Percentiles rank a stretch among this genome's conserved stretches.
Conservation (phyloP, 345 rosid species). For the Abelmoschus esculentus region DNA sequence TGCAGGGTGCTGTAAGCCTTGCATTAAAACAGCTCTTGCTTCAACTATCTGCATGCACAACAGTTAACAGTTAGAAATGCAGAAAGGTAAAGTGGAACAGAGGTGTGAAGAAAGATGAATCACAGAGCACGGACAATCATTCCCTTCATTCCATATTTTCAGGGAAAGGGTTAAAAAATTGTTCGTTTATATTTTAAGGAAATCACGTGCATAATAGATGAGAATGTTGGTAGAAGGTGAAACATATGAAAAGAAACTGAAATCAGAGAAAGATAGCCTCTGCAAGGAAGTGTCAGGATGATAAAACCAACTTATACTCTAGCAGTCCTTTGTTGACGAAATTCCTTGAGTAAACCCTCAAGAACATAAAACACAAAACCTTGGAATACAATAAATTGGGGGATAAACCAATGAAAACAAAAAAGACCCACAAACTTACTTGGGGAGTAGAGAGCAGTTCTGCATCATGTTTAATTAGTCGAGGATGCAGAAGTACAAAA, state of each 20-base stretch:
- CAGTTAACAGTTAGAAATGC: constrained; percentile 4
- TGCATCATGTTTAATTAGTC: constrained; percentile 72
- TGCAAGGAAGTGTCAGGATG: neutral
- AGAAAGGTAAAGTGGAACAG: neutral
- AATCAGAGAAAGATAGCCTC: neutral
- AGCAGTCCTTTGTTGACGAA: neutral
- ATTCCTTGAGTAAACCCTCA: neutral
- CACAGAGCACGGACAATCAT: neutral
- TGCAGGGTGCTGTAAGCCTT: constrained; percentile 37
- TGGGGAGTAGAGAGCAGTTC: constrained; percentile 68
- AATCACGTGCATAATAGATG: neutral
- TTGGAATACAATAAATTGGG: neutral
- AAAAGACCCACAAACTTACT: constrained; percentile 27
- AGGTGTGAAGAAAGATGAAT: neutral
- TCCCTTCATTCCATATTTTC: neutral
- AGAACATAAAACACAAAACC: neutral
- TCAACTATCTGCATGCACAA: constrained; percentile 55
- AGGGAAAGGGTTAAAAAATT: neutral
- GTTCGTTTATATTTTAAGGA: neutral
- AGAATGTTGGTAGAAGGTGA: neutral
- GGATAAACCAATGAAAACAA: neutral
- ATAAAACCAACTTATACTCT: neutral
- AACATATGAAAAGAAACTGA: neutral
- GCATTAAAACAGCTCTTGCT: constrained; percentile 69
- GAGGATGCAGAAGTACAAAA: constrained; percentile 82